Evolutionary conservation across 139 green algal species (phyloP).

Genomic region (Chlamydomonas sp.): DNA sequence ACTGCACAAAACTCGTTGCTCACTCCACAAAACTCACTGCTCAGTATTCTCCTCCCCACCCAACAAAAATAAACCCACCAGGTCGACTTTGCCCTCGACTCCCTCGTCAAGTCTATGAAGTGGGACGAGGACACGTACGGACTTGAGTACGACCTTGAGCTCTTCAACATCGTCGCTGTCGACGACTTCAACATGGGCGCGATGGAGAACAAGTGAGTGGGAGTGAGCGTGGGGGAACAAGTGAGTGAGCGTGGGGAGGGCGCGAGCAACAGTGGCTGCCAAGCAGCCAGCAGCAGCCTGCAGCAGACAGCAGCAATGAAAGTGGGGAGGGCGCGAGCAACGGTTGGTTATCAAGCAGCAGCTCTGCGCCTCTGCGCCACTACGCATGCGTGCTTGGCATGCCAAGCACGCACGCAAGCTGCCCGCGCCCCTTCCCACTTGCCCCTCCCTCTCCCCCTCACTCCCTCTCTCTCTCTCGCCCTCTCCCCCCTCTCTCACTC

Average conservation of each 20-base stretch:
- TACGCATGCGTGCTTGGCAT: no score
- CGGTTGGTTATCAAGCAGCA: background rate
- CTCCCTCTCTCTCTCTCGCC: no score
- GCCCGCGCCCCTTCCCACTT: no score
- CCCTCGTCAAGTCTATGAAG: slow-evolving; percentile 87
- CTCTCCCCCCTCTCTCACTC: no score
- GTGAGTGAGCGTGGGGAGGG: background rate
- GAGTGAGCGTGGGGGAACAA: no score
- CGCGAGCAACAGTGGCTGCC: background rate
- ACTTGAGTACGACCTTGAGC: slow-evolving; percentile 93
- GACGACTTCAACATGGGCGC: slow-evolving; percentile 98
- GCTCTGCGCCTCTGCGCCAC: no score
- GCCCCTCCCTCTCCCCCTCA: no score
- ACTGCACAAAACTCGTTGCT: no score
- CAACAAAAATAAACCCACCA: slow-evolving; percentile 7
- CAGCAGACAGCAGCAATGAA: background rate
- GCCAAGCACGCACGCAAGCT: no score
- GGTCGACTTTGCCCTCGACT: slow-evolving; percentile 80
- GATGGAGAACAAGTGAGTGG: slow-evolving; percentile 96
- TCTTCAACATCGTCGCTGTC: slow-evolving; percentile 91
- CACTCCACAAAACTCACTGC: no score
- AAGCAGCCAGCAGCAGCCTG: background rate
- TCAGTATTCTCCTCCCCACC: background rate
- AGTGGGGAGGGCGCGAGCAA: background rate
- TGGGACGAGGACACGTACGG: slow-evolving; percentile 75